Conservation (phyloP, 129 eudicot species). For the Mikania micrantha region DNA sequence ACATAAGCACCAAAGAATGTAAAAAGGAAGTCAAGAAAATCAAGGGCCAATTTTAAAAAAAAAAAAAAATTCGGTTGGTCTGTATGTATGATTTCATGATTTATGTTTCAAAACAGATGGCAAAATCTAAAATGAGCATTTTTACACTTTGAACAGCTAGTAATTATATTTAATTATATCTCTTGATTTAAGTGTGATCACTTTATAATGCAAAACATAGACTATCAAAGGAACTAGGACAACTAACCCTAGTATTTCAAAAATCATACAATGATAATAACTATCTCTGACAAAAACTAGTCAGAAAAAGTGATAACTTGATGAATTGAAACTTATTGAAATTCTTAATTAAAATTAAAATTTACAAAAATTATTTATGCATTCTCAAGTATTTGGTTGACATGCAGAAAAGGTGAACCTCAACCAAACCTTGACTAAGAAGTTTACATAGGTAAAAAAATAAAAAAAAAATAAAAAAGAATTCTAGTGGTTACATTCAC, state of each 20-base stretch:
- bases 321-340: neutral
- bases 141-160: neutral
- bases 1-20: conserved; percentile 1
- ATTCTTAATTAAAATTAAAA: neutral
- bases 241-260: neutral
- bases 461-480: no score
- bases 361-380: neutral
- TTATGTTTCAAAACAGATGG: neutral
- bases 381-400: neutral
- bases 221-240: neutral
- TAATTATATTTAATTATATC: neutral
- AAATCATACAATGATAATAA: neutral
- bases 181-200: neutral
- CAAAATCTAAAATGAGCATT: conserved; percentile 1
- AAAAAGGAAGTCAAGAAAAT: conserved; percentile 11
- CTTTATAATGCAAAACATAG: neutral
- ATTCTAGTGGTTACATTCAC: neutral
- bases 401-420: neutral
- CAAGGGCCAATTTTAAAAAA: neutral
- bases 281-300: neutral
- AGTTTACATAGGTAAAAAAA: neutral
- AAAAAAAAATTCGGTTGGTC: neutral
- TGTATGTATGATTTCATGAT: neutral
- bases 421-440: neutral
- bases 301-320: conserved; percentile 9